Evolutionary conservation across 768 basidiomycete species (phyloP), one percentile per base, ranked within the genome.

Genomic region (Russula sp.): DNA sequence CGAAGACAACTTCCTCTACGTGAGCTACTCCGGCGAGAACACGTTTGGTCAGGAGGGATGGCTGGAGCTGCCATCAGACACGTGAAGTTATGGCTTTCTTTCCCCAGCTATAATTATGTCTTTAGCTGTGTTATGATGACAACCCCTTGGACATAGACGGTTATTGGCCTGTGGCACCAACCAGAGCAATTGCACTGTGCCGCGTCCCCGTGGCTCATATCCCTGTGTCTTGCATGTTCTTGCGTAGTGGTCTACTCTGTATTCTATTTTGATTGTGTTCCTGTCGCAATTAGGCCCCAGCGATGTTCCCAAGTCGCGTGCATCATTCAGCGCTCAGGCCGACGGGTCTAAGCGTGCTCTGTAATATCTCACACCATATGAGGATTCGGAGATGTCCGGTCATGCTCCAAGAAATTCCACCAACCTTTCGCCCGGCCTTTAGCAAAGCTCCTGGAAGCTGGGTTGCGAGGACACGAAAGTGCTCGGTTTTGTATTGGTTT

Each of bases 1-100:
- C 70, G 97, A 99, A 74, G 97, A 99, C 74, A 94, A 94, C 66
- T 99, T 99, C 84, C 82, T 99, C 47, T 99, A 98, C 73, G 94
- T 99, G 65, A 92, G 91, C 73, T 98, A 98, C 80, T 97, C 94
- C 44, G 95, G 95, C 63, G 95, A 97, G 89, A 97, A 97, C 77
- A 94, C 91, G 40, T 97, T 97, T 70, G 93, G 94, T 55, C 61
- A 54, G 60, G 62, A 58, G 50, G 67, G 53, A 13, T 68, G 67
- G 67, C 55, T 61, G 51, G 67, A 68, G 35, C 20, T 68, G 48
- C 56, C 65, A 45, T 66, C 52, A 55, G 65, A 68, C 61, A 56
- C 59, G 44, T 68, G 65, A 68, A 55, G 45, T 50, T 55, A 20
- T 60, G 27, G 11, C 27, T 42, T 34, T 37, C 20, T 32, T 8